Base-by-base conservation (phyloP, 2,329 filamentous ascomycete species). In the Orbilia blumenaviensis region DNA sequence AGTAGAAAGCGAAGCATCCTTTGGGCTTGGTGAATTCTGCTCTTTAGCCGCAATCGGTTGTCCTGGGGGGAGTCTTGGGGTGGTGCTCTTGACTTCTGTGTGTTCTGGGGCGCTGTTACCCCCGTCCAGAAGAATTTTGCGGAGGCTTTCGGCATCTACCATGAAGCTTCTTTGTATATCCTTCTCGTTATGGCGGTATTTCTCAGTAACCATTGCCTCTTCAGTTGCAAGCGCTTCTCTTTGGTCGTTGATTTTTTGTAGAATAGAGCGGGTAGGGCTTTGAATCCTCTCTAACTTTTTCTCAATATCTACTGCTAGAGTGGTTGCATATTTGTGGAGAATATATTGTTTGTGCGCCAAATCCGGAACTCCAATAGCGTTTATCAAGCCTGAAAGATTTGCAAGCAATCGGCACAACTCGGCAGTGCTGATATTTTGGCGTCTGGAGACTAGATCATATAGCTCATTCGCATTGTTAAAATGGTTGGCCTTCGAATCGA, bases 261-360 rank as follows among this genome's bases (percentile, higher is more conserved):
- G 34, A 5, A 63, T 56, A 5, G 27, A 25, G 9, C 69, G 69
- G 3, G 67, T 25, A 25, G 69, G 69, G 21, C 52, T 16, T 18
- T 75, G 69, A 1, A 75, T 63, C 18, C 63, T 25, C n/a, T 75
- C 63, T 4, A 67, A 64, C 44, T 63, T 75, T 29, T 52, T 29
- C 56, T 67, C 48, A 44, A 75, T 54, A n/a, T 75, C 62, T 1
- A 36, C n/a, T 16, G 63, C 62, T 16, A 75, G 56, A 29, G 34
- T 38, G 18, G 62, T 46, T 6, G 56, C 36, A 18, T 67, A 75
- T 32, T 58, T 38, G 7, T 67, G 63, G 1, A 75, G 21, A 23
- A 16, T 23, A 1, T n/a, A 25, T 29, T 67, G 69, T 12, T 75
- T 61, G 10, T 46, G 32, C 16, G 25, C 41, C 46, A 62, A 67